A percentile compares a stretch with the other conserved stretches of the same genome.
Evolutionary conservation across 164 flowering plant species (phyloP).

Genomic region (Stephania yunnanensis): DNA sequence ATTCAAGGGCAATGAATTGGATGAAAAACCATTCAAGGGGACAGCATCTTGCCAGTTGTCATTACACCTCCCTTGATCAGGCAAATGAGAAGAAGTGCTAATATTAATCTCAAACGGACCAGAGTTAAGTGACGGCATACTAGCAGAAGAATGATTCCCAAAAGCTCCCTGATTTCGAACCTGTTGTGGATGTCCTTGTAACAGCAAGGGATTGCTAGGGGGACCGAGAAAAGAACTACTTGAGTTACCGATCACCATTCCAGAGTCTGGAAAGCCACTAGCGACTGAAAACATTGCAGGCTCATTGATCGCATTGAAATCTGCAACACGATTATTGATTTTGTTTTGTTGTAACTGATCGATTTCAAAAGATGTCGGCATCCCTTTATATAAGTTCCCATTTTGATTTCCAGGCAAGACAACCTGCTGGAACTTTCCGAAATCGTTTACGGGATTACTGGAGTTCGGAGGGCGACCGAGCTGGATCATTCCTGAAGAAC

Average conservation of each 20-base stretch:
- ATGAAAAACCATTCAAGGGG: slow-evolving; percentile 27
- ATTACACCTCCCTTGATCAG: slow-evolving; percentile 34
- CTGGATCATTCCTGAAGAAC: slow-evolving; percentile 46
- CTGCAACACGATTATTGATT: slow-evolving; percentile 18
- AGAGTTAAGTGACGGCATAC: slow-evolving; percentile 20
- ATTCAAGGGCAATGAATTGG: slow-evolving; percentile 28
- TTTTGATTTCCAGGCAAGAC: slow-evolving; percentile 39
- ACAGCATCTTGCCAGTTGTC: slow-evolving; percentile 45
- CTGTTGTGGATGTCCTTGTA: slow-evolving; percentile 35
- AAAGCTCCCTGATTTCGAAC: slow-evolving; percentile 15
- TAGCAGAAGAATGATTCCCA: slow-evolving; percentile 31
- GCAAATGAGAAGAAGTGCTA: slow-evolving; percentile 29
- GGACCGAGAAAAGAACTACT: slow-evolving; percentile 29
- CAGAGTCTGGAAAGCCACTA: slow-evolving; percentile 30
- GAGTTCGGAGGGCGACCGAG: slow-evolving; percentile 35
- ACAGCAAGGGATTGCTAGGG: slow-evolving; percentile 30
- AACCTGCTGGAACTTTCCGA: slow-evolving; percentile 30
- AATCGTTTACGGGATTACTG: slow-evolving; percentile 28
- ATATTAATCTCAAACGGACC: slow-evolving; percentile 19
- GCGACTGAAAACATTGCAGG: slow-evolving; percentile 25
- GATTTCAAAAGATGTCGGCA: slow-evolving; percentile 47
- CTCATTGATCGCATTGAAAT: slow-evolving; percentile 24
- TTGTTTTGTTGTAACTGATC: slow-evolving; percentile 41
- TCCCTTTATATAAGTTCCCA: slow-evolving; percentile 47
- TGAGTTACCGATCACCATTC: slow-evolving; percentile 21